Evolutionary conservation across 2,329 filamentous ascomycete species (phyloP).

Genomic region (Hortaea sp.): DNA sequence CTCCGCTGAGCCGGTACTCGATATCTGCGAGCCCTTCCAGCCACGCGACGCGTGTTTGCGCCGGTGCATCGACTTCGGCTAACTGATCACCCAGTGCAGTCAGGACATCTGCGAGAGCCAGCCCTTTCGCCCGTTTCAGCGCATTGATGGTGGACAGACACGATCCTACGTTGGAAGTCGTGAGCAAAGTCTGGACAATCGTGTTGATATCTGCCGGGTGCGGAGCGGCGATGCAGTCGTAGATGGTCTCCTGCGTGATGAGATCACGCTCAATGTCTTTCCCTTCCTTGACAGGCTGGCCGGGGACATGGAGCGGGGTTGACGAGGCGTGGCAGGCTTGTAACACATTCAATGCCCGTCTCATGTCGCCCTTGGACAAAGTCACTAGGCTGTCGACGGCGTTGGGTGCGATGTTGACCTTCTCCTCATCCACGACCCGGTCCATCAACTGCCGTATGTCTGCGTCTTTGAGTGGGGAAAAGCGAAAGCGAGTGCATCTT

Average conservation of each 20-base stretch:
- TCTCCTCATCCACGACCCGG: slow-evolving; percentile 78
- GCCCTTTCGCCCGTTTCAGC: slow-evolving; percentile 72
- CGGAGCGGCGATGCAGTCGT: slow-evolving; percentile 92
- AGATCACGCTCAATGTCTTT: slow-evolving; percentile 64
- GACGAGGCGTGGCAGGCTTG: slow-evolving; percentile 95
- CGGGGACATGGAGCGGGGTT: slow-evolving; percentile 44
- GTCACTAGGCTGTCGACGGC: slow-evolving; percentile 75
- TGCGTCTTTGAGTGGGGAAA: slow-evolving; percentile 79
- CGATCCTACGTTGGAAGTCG: slow-evolving; percentile 76
- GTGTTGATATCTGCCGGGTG: slow-evolving; percentile 79
- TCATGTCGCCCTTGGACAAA: slow-evolving; percentile 92
- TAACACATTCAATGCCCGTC: slow-evolving; percentile 83
- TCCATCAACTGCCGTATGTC: slow-evolving; percentile 83
- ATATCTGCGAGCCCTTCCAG: slow-evolving; percentile 84
- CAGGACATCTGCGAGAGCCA: slow-evolving; percentile 89
- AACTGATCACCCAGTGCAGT: slow-evolving; percentile 78
- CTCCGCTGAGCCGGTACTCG: slow-evolving; percentile 81
- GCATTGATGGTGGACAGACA: slow-evolving; percentile 82
- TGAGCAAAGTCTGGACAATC: slow-evolving; percentile 74
- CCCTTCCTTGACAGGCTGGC: slow-evolving; percentile 36
- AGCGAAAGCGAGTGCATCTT: slow-evolving; percentile 87
- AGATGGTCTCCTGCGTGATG: slow-evolving; percentile 86
- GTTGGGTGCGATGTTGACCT: slow-evolving; percentile 69
- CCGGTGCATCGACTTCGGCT: slow-evolving; percentile 68
- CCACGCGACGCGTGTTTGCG: slow-evolving; percentile 85